These are phyloP conservation scores for Macadamia integrifolia DNA, from an alignment of 164 flowering plant species.

Conservation along the genomic window DNA sequence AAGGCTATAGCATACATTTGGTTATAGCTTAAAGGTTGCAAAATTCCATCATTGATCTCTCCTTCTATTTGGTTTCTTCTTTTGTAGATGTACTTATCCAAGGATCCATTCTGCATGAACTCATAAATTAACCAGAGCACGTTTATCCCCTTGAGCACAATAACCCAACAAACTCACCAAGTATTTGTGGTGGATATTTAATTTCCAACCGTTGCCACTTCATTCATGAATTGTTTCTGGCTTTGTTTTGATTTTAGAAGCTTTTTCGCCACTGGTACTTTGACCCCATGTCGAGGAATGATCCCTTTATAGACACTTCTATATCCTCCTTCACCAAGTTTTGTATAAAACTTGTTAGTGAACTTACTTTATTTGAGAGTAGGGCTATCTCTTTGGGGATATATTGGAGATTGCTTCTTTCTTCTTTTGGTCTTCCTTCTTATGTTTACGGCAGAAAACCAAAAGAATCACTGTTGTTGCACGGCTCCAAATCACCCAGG, in stretches of 20 bases:
- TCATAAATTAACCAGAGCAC: neutral
- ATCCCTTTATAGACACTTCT: conserved; percentile 10
- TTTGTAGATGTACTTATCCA: neutral
- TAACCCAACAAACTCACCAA: neutral
- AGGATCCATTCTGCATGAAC: neutral
- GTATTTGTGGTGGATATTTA: neutral
- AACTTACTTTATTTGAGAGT: neutral
- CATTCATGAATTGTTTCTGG: neutral
- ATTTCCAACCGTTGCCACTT: no score
- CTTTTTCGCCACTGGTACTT: neutral
- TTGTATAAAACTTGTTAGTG: no score
- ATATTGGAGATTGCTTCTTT: neutral
- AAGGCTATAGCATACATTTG: neutral
- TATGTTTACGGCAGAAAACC: neutral
- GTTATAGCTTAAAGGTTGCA: no score
- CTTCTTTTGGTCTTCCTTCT: neutral
- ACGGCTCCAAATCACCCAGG: no score
- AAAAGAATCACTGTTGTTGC: no score
- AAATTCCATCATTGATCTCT: no score
- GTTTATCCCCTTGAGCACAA: neutral
- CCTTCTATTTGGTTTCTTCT: no score
- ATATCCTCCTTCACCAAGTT: conserved; percentile 9
- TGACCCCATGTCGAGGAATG: neutral
- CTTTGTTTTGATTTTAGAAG: neutral
- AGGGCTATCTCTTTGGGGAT: no score